Evolutionary conservation across 139 green algal genomes (phyloP).

Genomic region (Cymbomonas tetramitiformis): DNA sequence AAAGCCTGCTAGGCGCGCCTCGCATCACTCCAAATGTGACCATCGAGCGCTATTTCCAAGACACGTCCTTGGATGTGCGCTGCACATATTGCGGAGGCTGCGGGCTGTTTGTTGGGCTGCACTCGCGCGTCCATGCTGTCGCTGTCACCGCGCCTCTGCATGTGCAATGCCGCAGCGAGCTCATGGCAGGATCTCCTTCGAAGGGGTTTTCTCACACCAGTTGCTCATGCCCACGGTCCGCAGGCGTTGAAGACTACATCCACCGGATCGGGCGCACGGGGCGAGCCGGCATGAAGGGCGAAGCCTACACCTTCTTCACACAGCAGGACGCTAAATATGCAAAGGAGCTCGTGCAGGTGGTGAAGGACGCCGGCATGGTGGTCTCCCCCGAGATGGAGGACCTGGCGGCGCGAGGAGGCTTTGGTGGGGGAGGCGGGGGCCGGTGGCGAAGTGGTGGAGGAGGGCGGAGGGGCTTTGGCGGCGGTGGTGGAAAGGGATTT

Average conservation of each 20-base stretch:
- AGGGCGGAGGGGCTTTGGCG: neutral
- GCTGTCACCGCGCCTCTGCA: too few species aligned
- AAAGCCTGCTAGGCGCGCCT: too few species aligned
- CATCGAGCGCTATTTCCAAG: too few species aligned
- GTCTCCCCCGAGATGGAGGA: conserved; percentile 7
- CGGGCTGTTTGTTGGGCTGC: too few species aligned
- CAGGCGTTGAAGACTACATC: conserved; percentile 74
- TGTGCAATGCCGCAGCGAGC: too few species aligned
- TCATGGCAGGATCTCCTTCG: too few species aligned
- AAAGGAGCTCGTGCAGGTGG: conserved; percentile 41
- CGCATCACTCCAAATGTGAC: too few species aligned
- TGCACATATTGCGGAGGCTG: too few species aligned
- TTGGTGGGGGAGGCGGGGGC: conserved; percentile 13
- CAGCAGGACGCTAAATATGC: conserved; percentile 52
- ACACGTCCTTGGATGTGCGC: too few species aligned
- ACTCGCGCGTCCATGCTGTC: too few species aligned
- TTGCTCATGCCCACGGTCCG: too few species aligned
- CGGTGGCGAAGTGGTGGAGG: conserved; percentile 7
- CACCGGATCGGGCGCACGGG: conserved; percentile 74
- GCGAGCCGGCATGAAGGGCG: conserved; percentile 53
- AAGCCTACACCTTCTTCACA: conserved; percentile 76
- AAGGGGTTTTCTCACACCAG: too few species aligned
- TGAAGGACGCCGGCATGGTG: conserved; percentile 15
- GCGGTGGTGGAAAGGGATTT: neutral
- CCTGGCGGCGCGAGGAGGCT: neutral